phyloP scores from a whole-genome alignment of 306 rosid species.

The Dryas octopetala region DNA sequence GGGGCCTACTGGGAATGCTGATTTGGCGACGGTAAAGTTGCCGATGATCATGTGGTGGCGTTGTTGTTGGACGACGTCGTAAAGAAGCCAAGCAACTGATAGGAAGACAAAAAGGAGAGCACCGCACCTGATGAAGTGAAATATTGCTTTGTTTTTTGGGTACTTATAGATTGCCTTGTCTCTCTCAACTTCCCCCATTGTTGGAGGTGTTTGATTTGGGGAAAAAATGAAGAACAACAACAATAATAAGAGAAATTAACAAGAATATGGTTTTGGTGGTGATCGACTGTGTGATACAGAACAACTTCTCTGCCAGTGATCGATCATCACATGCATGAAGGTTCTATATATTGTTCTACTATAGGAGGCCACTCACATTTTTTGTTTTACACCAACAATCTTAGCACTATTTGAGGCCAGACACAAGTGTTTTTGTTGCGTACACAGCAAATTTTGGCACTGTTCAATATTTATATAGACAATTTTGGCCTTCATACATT shows the following conservation, averaged over 20 bases:
- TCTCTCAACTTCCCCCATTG: slow-evolving; percentile 19
- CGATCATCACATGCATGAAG: no score
- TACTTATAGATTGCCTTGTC: neutral
- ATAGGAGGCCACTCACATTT: no score
- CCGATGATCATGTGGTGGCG: neutral
- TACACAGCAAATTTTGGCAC: neutral
- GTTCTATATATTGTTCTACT: no score
- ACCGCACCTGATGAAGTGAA: slow-evolving; percentile 17
- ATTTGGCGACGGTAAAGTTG: neutral
- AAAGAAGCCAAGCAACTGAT: slow-evolving; percentile 40
- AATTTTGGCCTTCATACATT: neutral
- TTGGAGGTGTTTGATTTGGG: slow-evolving; percentile 45
- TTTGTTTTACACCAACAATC: no score
- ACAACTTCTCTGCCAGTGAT: no score
- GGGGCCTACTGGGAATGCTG: neutral
- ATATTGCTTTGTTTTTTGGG: neutral
- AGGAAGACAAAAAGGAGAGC: slow-evolving; percentile 42
- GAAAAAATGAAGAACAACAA: slow-evolving; percentile 36
- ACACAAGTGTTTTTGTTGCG: neutral
- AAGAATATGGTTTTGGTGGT: no score
- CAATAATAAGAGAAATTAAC: no score
- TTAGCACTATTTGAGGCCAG: neutral
- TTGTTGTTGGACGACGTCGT: neutral
- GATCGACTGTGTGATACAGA: no score
- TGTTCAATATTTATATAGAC: neutral